Percentiles rank a stretch among this genome's conserved stretches.
Conservation (phyloP, 805 yeast genomes). For the Zygoascus ofunaensis region DNA sequence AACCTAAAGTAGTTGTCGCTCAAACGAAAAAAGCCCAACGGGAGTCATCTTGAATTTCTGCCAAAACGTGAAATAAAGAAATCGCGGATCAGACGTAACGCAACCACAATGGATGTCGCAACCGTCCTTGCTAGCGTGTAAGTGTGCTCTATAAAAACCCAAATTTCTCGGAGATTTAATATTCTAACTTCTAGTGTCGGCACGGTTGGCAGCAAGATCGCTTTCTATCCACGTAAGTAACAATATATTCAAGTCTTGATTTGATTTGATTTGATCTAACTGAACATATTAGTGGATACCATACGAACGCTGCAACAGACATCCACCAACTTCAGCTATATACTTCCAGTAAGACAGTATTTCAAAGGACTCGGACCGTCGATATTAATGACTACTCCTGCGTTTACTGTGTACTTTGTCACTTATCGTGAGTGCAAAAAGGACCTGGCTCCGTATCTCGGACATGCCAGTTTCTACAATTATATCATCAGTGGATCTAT, state of each 20-base stretch:
- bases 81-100: too few relatives aligned
- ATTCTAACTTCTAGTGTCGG: slow-evolving; percentile 23
- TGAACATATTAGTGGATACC: slow-evolving; percentile 30
- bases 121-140: slow-evolving; percentile 33
- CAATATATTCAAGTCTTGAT: too few relatives aligned
- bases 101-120: slow-evolving; percentile 31
- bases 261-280: neutral
- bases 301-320: slow-evolving; percentile 36
- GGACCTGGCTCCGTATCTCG: slow-evolving; percentile 29
- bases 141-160: slow-evolving; percentile 10
- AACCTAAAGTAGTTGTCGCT: too few relatives aligned
- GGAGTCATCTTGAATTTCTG: too few relatives aligned
- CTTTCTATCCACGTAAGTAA: slow-evolving; percentile 32
- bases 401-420: slow-evolving; percentile 34
- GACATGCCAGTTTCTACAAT: slow-evolving; percentile 27
- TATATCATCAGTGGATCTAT: slow-evolving; percentile 31
- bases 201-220: slow-evolving; percentile 30
- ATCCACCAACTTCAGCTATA: slow-evolving; percentile 28
- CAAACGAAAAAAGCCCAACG: too few relatives aligned
- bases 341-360: slow-evolving; percentile 31
- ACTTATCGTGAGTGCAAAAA: slow-evolving; percentile 33
- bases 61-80: too few relatives aligned
- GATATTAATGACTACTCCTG: slow-evolving; percentile 33
- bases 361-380: slow-evolving; percentile 35
- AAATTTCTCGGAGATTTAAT: neutral